phyloP scores from a whole-genome alignment of 345 rosid species.

The Murraya paniculata region DNA sequence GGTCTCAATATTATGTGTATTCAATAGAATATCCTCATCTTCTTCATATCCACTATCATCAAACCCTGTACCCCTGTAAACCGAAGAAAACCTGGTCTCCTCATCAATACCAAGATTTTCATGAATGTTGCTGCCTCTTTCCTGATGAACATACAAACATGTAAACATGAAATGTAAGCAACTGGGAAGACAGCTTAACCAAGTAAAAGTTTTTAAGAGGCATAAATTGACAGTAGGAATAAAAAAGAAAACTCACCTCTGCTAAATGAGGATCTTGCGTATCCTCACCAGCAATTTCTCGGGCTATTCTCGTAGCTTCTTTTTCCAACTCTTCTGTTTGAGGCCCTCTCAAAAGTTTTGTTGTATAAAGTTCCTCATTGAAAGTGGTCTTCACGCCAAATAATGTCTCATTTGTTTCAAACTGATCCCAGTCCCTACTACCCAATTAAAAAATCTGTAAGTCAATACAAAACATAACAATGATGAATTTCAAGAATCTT shows the following conservation, averaged over 20 bases:
- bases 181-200: not conserved
- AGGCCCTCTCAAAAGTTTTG: slow-evolving; percentile 76
- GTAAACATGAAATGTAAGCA: slow-evolving; percentile 2
- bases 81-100: slow-evolving; percentile 85
- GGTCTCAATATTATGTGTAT: slow-evolving; percentile 53
- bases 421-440: slow-evolving; percentile 83
- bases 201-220: slow-evolving; percentile 6
- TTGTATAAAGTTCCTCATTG: slow-evolving; percentile 84
- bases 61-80: slow-evolving; percentile 43
- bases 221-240: slow-evolving; percentile 10
- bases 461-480: not conserved
- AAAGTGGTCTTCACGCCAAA: slow-evolving; percentile 94
- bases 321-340: slow-evolving; percentile 57
- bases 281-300: slow-evolving; percentile 89
- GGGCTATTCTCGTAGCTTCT: slow-evolving; percentile 80
- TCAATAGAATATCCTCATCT: slow-evolving; percentile 58
- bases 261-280: slow-evolving; percentile 88
- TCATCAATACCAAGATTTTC: slow-evolving; percentile 68
- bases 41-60: slow-evolving; percentile 85
- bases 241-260: slow-evolving; percentile 62
- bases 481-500: not conserved
- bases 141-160: slow-evolving; percentile 47
- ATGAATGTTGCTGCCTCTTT: slow-evolving; percentile 67
- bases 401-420: slow-evolving; percentile 63
- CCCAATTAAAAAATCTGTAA: slow-evolving; percentile 3